Evolutionary conservation across 75 land plant species (phyloP).

Genomic region (Gnetum montanum): DNA sequence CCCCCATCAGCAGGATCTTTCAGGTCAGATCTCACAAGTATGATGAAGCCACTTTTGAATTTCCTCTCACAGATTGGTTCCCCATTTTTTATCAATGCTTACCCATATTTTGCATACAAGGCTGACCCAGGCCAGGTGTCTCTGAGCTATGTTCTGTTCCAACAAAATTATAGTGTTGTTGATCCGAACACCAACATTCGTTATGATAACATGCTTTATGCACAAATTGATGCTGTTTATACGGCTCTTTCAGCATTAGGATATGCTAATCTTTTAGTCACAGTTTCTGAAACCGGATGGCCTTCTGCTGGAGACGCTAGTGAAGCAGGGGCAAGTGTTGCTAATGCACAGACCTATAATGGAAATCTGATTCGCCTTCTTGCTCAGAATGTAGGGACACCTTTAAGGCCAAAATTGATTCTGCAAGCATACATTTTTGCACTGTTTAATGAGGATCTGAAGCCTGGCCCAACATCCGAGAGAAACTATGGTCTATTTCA

Average conservation of each 20-base stretch:
- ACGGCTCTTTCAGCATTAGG: conserved; percentile 55
- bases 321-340: conserved; percentile 18
- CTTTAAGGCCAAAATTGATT: conserved; percentile 27
- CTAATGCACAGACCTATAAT: conserved; percentile 39
- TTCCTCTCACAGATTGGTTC: conserved; percentile 47
- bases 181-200: conserved; percentile 27
- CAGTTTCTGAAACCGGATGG: conserved; percentile 88
- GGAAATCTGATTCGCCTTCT: conserved; percentile 31
- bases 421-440: conserved; percentile 55
- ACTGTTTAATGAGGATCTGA: conserved; percentile 66
- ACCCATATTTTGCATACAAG: conserved; percentile 74
- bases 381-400: conserved; percentile 31
- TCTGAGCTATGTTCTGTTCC: conserved; percentile 53
- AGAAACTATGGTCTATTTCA: conserved; percentile 54
- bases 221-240: conserved; percentile 64
- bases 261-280: conserved; percentile 34
- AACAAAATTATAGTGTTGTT: conserved; percentile 28
- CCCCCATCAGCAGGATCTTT: conserved; percentile 67
- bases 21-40: conserved; percentile 19
- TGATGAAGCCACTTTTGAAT: conserved; percentile 26
- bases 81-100: conserved; percentile 60
- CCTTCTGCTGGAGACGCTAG: conserved; percentile 28
- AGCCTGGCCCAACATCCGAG: conserved; percentile 50
- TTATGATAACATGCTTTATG: conserved; percentile 60
- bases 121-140: conserved; percentile 28